Base-by-base conservation (phyloP, 768 basidiomycete species). In the Strobilomyces echinocephalus region DNA sequence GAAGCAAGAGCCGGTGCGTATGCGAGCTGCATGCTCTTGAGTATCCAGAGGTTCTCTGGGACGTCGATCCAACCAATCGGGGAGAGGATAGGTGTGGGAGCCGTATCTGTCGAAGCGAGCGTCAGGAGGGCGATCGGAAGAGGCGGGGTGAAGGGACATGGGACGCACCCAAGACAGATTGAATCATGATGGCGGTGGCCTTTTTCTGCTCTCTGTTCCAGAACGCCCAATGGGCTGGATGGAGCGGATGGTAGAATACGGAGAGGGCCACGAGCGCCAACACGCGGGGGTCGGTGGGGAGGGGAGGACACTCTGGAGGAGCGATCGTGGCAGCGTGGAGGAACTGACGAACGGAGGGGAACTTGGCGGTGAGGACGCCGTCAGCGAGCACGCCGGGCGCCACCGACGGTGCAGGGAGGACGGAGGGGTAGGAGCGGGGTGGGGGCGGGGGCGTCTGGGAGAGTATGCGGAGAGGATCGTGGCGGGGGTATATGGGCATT, bases 171-270 rank as follows among this genome's bases (percentile, higher is more conserved):
- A 79, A 68, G 50, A 84, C 72, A 42, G 73, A 74, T 63, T 81
- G 76, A 31, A 87, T 79, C 51, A 76, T 63, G n/a, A 67, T 66
- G 15, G 81, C 81, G 16, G 81, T 83, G 21, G 65, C 66, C 52
- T 62, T 66, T 63, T 77, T 79, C 60, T 74, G 72, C 45, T 74
- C 75, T 55, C 73, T 74, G 43, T 74, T 76, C 85, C 85, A 87
- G 63, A 87, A 79, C n/a, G 81, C 67, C 78, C 80, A 81, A 60
- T 85, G 83, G 7, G 76, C 79, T 14, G 77, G 77, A 64, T 84
- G 77, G 30, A 74, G 72, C 15, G 78, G 78, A 45, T 73, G 71
- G 60, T 80, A 76, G 58, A 84, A 77, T 12, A 85, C 79, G 10
- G 77, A 75, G 55, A 87, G 77, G 3, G 84, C 85, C 5, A 79